Evolutionary conservation across 495 filamentous ascomycete species (phyloP).

Genomic region (Neurospora sp.): DNA sequence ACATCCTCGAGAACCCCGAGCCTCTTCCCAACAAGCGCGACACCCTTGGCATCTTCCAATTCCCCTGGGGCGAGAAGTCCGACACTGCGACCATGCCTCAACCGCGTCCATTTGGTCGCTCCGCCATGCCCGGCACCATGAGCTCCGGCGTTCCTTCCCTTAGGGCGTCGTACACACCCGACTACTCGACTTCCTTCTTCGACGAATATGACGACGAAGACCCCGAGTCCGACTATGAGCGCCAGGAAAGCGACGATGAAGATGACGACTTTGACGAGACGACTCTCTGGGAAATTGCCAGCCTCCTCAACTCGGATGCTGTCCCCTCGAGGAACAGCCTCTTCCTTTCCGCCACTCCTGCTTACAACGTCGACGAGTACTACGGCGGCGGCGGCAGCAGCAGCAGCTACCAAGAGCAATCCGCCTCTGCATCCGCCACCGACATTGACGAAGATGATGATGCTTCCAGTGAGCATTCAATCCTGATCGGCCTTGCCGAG

Average conservation of each 20-base stretch:
- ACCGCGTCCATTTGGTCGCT: constrained; percentile 2
- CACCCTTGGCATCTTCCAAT: constrained; percentile 47
- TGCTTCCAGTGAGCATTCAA: constrained; percentile 16
- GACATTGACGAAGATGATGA: constrained; percentile 23
- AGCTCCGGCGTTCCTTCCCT: constrained; percentile 23
- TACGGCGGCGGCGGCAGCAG: not conserved
- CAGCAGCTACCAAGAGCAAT: not conserved
- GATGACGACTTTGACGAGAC: constrained; percentile 46
- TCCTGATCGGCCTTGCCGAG: constrained; percentile 22
- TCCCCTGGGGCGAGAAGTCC: constrained; percentile 47
- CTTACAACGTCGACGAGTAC: constrained; percentile 17
- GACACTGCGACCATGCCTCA: constrained; percentile 36
- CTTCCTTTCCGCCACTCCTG: constrained; percentile 17
- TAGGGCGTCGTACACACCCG: constrained; percentile 16
- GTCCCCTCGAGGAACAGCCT: constrained; percentile 38
- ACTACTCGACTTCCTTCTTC: constrained; percentile 38
- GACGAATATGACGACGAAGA: constrained; percentile 40
- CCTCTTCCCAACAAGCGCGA: constrained; percentile 41
- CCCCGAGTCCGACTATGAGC: constrained; percentile 22
- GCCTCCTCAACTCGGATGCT: constrained; percentile 35
- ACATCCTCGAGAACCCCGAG: constrained; percentile 46
- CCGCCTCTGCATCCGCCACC: not conserved
- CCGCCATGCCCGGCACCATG: constrained; percentile 44
- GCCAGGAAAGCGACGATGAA: constrained; percentile 27
- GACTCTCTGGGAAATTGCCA: constrained; percentile 49